Evolutionary conservation across 352 stramenopile genomes (phyloP), one percentile per base, ranked within the genome.

Genomic region (Phytophthora colocasiae): DNA sequence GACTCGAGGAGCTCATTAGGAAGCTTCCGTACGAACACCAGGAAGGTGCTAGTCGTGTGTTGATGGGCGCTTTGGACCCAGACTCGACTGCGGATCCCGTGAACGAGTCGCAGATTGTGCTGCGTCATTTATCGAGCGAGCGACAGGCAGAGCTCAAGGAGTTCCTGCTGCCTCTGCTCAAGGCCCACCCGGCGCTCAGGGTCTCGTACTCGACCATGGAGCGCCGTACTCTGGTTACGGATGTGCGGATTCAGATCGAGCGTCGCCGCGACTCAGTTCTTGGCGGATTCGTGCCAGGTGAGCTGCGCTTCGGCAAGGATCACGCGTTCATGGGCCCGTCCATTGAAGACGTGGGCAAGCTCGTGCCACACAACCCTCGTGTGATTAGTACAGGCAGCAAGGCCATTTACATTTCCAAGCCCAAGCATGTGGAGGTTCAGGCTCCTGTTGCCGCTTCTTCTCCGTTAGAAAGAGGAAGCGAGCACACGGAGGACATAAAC

Each of bases 201-300:
- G 77, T 95, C 12, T 83, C 80, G 45, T 95, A 89, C 56, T 73
- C 78, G 26, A 90, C 80, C 4, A 71, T 91, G 70, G 71, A 90
- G 71, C 84, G 87, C 26, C 83, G 81, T 45, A 92, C 86, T 12
- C 63, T 95, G 1, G 85, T 91, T 17, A 92, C 87, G 1, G 87
- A 95, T 24, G 77, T 93, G 31, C 83, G 86, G 8, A 73, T 95
- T n/a, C 88, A 78, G 53, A 72, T 95, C n/a, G 83, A 95, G 66
- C 80, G 76, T 38, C 85, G 87, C n/a, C 73, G 81, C 6, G 70
- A 78, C 43, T 87, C 86, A 2, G 87, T 87, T 31, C 80, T 85
- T 14, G 83, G 82, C 1, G 76, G 75, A 3, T 62, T 86, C 27
- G 71, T 77, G 8, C 73, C 83, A 1, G 80, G 78, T 8, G 75